A percentile compares a stretch with the other conserved stretches of the same genome.
Evolutionary conservation across 177 flowering plant species (phyloP).

Genomic region (Tripterygium wilfordii): DNA sequence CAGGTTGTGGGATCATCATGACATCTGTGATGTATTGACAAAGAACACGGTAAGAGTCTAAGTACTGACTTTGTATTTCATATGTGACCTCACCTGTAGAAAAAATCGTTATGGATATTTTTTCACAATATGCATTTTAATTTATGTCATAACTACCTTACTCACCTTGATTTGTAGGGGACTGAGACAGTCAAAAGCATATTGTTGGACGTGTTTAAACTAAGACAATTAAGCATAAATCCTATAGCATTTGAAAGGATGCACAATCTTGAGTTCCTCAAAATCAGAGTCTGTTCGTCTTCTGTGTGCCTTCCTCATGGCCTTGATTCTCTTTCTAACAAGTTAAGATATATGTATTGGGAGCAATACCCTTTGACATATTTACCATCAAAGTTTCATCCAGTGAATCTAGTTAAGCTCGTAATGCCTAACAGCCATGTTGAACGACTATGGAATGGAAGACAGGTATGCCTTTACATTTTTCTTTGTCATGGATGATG

Average conservation of each 20-base stretch:
- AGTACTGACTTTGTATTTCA: not conserved
- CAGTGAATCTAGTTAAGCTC: conserved; percentile 2
- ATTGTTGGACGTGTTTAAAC: not conserved
- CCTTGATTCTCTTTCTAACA: not conserved
- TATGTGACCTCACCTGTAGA: not conserved
- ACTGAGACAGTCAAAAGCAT: conserved; percentile 10
- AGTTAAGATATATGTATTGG: conserved; percentile 1
- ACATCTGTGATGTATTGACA: conserved; percentile 1
- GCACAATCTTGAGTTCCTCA: conserved; percentile 7
- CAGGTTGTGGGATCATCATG: conserved; percentile 10
- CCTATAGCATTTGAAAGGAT: conserved; percentile 3
- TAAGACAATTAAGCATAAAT: not conserved
- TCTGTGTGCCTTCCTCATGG: not conserved
- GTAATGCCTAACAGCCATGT: not conserved
- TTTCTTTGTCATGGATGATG: too few relatives aligned
- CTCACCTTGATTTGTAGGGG: conserved; percentile 6
- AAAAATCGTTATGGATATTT: too few relatives aligned
- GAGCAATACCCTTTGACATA: not conserved
- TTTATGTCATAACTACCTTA: not conserved
- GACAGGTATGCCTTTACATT: conserved; percentile 4
- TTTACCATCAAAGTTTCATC: conserved; percentile 1
- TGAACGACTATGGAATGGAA: not conserved
- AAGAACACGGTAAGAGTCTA: not conserved
- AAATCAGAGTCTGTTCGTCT: too few relatives aligned
- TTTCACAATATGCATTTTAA: too few relatives aligned